Conservation (phyloP, 2,329 filamentous ascomycete genomes). For the Xylaria sp. region DNA sequence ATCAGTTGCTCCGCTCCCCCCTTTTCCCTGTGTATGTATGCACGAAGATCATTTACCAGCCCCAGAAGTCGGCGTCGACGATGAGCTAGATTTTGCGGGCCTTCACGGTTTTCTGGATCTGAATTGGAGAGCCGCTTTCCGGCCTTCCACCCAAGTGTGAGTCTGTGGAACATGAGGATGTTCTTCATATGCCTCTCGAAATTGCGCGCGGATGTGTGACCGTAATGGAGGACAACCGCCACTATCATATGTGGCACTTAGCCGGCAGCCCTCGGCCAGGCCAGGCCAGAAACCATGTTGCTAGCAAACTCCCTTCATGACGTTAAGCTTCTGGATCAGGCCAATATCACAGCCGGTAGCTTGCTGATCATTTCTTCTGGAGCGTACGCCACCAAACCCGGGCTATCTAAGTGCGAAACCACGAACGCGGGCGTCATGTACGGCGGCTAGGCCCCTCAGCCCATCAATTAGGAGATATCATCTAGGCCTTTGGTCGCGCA, state of each 20-base stretch:
- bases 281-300: conserved; percentile 14
- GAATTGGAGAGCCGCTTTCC: not conserved
- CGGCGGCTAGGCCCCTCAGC: conserved; percentile 39
- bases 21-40: not conserved
- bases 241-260: conserved; percentile 28
- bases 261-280: conserved; percentile 13
- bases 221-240: conserved; percentile 28
- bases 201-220: conserved; percentile 31
- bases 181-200: conserved; percentile 18
- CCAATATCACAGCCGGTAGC: conserved; percentile 24
- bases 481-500: conserved; percentile 43
- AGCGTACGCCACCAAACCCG: conserved; percentile 17
- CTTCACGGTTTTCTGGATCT: conserved; percentile 1
- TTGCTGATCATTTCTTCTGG: conserved; percentile 12
- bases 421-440: conserved; percentile 28
- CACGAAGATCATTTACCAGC: not conserved
- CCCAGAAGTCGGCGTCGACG: not conserved
- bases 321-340: conserved; percentile 25
- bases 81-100: conserved; percentile 2
- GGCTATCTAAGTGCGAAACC: conserved; percentile 25
- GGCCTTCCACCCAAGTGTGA: conserved; percentile 20
- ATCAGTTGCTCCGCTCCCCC: not conserved
- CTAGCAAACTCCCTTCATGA: conserved; percentile 20
- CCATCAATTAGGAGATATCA: conserved; percentile 39
- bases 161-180: conserved; percentile 31